A percentile compares a stretch with the other conserved stretches of the same genome.
Conservation (phyloP, 2,329 filamentous ascomycete species). For the Ascochyta lentis region DNA sequence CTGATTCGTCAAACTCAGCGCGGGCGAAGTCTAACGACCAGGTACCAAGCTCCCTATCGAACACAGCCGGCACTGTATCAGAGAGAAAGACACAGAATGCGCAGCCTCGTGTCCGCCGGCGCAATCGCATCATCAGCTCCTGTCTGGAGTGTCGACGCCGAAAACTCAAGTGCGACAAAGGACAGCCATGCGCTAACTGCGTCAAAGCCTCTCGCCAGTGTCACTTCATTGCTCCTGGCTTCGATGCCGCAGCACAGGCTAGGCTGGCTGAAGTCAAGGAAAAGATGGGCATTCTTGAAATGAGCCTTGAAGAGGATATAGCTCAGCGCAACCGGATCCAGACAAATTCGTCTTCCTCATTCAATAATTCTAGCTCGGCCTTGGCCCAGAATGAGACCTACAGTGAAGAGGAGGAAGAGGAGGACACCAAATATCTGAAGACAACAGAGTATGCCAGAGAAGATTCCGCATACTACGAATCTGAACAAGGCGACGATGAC, state of each 20-base stretch:
- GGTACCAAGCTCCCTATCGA: neutral
- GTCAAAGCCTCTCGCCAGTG: constrained; percentile 59
- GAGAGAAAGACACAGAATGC: constrained; percentile 29
- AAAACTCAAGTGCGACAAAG: constrained; percentile 80
- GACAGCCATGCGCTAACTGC: constrained; percentile 74
- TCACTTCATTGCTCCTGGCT: constrained; percentile 69
- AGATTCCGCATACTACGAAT: constrained; percentile 72
- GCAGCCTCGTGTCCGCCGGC: constrained; percentile 43
- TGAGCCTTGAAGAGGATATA: constrained; percentile 72
- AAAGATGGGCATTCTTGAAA: constrained; percentile 74
- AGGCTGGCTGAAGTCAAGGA: constrained; percentile 80
- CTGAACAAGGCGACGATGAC: constrained; percentile 69
- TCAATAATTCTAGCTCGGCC: neutral
- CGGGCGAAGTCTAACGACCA: neutral
- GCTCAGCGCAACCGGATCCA: constrained; percentile 52
- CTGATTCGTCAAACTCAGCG: constrained; percentile 3
- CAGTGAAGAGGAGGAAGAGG: constrained; percentile 61
- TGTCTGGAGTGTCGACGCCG: constrained; percentile 63
- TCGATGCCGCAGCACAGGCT: constrained; percentile 73
- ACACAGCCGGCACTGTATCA: neutral
- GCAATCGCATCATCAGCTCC: constrained; percentile 49
- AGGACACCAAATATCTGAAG: constrained; percentile 66
- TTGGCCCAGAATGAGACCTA: constrained; percentile 55
- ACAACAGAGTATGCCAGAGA: constrained; percentile 67
- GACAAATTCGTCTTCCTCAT: neutral